These are phyloP conservation scores for Karstenula rhodostoma DNA, from an alignment of 2,329 filamentous ascomycete genomes.

Conservation along the genomic window DNA sequence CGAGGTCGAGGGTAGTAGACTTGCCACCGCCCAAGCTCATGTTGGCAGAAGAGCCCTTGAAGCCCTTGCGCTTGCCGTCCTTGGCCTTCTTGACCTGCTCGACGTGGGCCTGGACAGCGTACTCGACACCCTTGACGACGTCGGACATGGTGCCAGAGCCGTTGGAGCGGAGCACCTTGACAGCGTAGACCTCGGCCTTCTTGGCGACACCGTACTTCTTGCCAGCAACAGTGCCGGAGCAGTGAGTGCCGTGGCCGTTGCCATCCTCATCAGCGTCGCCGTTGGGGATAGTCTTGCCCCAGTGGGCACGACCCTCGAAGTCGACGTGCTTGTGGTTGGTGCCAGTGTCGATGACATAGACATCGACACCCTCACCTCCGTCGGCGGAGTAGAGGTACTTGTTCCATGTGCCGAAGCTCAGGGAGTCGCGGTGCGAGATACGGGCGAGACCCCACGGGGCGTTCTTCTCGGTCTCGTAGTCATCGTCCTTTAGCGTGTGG, in stretches of 20 bases:
- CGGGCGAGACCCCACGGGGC: constrained; percentile 99
- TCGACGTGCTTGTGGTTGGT: constrained; percentile 94
- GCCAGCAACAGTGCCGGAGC: constrained; percentile 95
- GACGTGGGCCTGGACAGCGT: constrained; percentile 80
- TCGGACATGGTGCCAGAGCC: constrained; percentile 98
- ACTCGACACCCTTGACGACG: constrained; percentile 98
- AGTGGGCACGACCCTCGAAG: constrained; percentile 93
- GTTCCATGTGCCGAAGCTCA: constrained; percentile 94
- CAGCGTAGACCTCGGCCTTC: constrained; percentile 95
- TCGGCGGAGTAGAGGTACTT: constrained; percentile 94
- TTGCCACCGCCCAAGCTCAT: constrained; percentile 99
- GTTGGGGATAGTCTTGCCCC: constrained; percentile 94
- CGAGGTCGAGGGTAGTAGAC: constrained; percentile 87
- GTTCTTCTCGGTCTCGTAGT: constrained; percentile 78
- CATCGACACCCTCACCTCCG: constrained; percentile 96
- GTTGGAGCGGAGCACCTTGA: constrained; percentile 98
- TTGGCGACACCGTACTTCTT: constrained; percentile 99
- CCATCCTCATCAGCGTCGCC: constrained; percentile 90
- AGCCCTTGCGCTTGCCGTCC: constrained; percentile 89
- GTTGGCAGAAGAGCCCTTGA: constrained; percentile 99
- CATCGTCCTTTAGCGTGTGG: constrained; percentile 71
- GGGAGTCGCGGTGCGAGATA: constrained; percentile 89
- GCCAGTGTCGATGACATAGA: constrained; percentile 98
- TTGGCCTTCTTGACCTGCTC: constrained; percentile 81
- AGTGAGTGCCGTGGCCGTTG: constrained; percentile 98